phyloP scores from a whole-genome alignment of 148 eudicot species.

The Silene uniflora region DNA sequence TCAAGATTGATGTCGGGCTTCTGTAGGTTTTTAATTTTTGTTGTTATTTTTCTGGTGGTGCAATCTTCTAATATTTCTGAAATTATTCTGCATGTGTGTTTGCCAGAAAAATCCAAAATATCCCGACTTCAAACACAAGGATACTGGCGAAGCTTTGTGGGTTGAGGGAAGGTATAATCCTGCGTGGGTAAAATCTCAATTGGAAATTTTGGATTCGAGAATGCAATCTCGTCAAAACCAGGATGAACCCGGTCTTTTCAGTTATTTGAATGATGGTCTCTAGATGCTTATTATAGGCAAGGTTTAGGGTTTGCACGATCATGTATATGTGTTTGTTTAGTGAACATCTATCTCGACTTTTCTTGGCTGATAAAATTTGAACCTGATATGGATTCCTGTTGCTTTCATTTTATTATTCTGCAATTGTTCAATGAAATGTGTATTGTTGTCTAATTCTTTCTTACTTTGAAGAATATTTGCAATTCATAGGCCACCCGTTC shows the following conservation, averaged over 20 bases:
- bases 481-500: neutral
- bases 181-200: constrained; percentile 83
- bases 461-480: constrained; percentile 10
- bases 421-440: constrained; percentile 7
- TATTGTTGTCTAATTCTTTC: neutral
- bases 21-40: neutral
- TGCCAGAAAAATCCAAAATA: constrained; percentile 69
- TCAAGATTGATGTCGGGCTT: neutral
- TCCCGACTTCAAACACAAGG: constrained; percentile 99
- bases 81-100: constrained; percentile 10
- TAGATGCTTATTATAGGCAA: constrained; percentile 23
- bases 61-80: neutral
- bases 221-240: constrained; percentile 55
- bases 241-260: constrained; percentile 30
- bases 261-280: constrained; percentile 36
- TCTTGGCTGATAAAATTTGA: constrained; percentile 5
- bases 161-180: constrained; percentile 71
- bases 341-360: neutral
- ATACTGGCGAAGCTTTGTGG: constrained; percentile 94
- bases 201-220: constrained; percentile 64
- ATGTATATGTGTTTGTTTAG: constrained; percentile 13
- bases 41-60: neutral
- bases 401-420: constrained; percentile 4
- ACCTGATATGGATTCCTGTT: neutral
- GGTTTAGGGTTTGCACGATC: constrained; percentile 10